Evolutionary conservation across 2,329 filamentous ascomycete genomes (phyloP).

Genomic region (Aspergillus sp.): DNA sequence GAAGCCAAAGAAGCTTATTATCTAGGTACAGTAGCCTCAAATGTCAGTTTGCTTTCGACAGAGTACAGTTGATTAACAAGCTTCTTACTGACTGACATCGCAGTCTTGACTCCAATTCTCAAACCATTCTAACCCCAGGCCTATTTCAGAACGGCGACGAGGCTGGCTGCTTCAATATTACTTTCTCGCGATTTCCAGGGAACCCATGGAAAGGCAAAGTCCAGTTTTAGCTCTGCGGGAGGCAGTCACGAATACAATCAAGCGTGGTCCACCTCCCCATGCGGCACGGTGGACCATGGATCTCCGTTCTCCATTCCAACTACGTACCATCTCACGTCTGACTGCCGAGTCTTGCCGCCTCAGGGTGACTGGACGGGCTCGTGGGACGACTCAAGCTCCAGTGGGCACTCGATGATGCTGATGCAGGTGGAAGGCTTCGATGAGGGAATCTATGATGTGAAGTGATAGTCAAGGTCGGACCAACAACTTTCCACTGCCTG

Average conservation of each 20-base stretch:
- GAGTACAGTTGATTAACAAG: background rate
- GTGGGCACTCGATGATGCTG: background rate
- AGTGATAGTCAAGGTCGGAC: background rate
- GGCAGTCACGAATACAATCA: background rate
- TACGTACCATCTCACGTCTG: background rate
- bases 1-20: background rate
- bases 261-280: background rate
- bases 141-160: too few relatives aligned
- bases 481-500: background rate
- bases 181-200: too few relatives aligned
- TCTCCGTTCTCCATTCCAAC: background rate
- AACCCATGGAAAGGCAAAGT: too few relatives aligned
- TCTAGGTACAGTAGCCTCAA: background rate
- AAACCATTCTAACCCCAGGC: background rate
- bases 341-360: background rate
- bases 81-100: background rate
- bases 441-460: too few relatives aligned
- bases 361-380: too few relatives aligned
- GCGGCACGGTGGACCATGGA: background rate
- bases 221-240: too few relatives aligned
- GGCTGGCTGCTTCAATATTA: too few relatives aligned
- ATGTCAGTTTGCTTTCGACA: background rate
- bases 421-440: background rate
- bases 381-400: background rate
- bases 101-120: background rate